Conservation (phyloP, 2,329 filamentous ascomycete species). For the Didymella lethalis region DNA sequence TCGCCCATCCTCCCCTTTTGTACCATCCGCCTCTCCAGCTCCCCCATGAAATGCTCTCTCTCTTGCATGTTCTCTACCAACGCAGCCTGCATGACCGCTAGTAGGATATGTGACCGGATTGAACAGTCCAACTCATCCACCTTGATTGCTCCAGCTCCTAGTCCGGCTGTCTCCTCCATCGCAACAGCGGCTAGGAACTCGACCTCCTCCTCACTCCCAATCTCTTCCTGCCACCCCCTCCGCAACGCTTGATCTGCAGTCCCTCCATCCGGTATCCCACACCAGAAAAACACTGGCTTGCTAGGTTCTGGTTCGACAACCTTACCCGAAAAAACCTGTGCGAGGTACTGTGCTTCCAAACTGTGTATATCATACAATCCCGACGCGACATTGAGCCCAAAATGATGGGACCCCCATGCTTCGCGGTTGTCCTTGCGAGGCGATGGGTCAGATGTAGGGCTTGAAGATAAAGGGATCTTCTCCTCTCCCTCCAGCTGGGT, state of each 20-base stretch:
- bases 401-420: constrained; percentile 20
- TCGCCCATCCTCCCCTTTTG: constrained; percentile 22
- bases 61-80: constrained; percentile 23
- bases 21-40: constrained; percentile 21
- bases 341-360: constrained; percentile 22
- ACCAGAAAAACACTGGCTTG: constrained; percentile 22
- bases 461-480: constrained; percentile 15
- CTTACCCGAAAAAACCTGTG: constrained; percentile 17
- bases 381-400: constrained; percentile 21
- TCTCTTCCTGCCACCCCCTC: constrained; percentile 23
- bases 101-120: constrained; percentile 24
- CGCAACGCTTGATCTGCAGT: constrained; percentile 18
- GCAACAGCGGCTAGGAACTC: constrained; percentile 24
- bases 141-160: constrained; percentile 23
- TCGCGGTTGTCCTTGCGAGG: constrained; percentile 23
- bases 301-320: constrained; percentile 20
- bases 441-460: constrained; percentile 19
- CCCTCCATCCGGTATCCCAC: constrained; percentile 22
- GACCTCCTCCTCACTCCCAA: constrained; percentile 23
- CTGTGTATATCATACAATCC: constrained; percentile 22
- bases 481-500: constrained; percentile 12
- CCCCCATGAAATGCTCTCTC: constrained; percentile 21
- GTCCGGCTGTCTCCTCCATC: constrained; percentile 21
- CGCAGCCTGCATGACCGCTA: constrained; percentile 22
- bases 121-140: constrained; percentile 22